Evolutionary conservation across 2,329 filamentous ascomycete genomes (phyloP), one percentile per base, ranked within the genome.

Genomic region (Aspergillus amoenus): DNA sequence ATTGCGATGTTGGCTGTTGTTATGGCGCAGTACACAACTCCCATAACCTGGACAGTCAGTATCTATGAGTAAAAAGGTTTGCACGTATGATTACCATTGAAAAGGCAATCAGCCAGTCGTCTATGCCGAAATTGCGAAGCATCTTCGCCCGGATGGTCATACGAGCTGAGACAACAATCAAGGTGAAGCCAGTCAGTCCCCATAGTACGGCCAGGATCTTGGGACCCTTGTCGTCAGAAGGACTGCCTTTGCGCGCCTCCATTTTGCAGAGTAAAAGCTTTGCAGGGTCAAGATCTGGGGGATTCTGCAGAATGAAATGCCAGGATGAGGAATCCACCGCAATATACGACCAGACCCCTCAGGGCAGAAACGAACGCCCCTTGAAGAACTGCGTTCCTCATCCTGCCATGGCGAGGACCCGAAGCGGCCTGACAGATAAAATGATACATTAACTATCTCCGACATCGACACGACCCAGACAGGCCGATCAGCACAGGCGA

Each of bases 81-180:
- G 52, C 4, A 21, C 27, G 52, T 3, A 17, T 27, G 51, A 41
- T 27, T 57, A 75, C 73, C 61, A 73, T 63, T 2, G 73, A 69
- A 3, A 64, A 17, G 0, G 69, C 56, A 58, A 76, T 77, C 24
- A 77, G 55, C 41, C 68, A 75, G 56, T 78, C 76, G 51, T 78
- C 75, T 4, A 67, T 49, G 1, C 72, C 69, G n/a, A 75, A 53
- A 30, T 70, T 73, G 8, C 66, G 66, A 39, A 72, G 60, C 24
- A 76, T 64, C 4, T 51, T 45, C 2, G 52, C 57, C 15, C 75
- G 67, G 37, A 72, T 70, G 32, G 69, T 76, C 12, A 78, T 57
- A 6, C 76, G 67, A 1, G 70, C 68, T 2, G 51, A 34, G 3
- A 74, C 71, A 11, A 76, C 68, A 5, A 73, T 3, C 3, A 68